phyloP scores from a whole-genome alignment of 2,329 filamentous ascomycete species.

The Ascochyta fabae region DNA sequence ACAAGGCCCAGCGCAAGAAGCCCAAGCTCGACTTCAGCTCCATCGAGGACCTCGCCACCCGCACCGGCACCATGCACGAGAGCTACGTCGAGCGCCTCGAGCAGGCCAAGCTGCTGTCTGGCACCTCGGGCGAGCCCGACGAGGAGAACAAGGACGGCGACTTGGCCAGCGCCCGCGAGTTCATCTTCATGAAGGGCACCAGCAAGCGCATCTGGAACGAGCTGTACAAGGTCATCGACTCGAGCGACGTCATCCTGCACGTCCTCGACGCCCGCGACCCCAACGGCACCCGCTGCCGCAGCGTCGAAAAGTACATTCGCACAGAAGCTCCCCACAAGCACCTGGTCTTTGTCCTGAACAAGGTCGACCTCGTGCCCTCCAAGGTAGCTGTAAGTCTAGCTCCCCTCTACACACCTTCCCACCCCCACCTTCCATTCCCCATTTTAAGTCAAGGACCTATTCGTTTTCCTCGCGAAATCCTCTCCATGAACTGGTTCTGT shows the following conservation, averaged over 20 bases:
- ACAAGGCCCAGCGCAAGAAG: slow-evolving; percentile 89
- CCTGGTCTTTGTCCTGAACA: slow-evolving; percentile 86
- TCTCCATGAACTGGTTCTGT: slow-evolving; percentile 85
- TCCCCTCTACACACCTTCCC: slow-evolving; percentile 7
- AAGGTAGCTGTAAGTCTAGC: slow-evolving; percentile 84
- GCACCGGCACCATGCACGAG: slow-evolving; percentile 81
- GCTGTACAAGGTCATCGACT: slow-evolving; percentile 93
- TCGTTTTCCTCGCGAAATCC: slow-evolving; percentile 54
- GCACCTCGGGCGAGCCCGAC: slow-evolving; percentile 66
- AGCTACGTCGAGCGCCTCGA: slow-evolving; percentile 81
- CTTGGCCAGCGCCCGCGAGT: slow-evolving; percentile 58
- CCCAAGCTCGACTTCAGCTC: slow-evolving; percentile 86
- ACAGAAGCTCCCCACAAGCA: slow-evolving; percentile 97
- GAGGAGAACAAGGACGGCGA: slow-evolving; percentile 54
- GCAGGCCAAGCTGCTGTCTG: slow-evolving; percentile 77
- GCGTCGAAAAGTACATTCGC: slow-evolving; percentile 89
- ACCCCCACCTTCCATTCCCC: slow-evolving; percentile 66
- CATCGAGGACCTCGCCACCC: slow-evolving; percentile 80
- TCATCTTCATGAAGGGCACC: slow-evolving; percentile 93
- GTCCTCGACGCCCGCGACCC: slow-evolving; percentile 41
- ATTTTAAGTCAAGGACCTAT: slow-evolving; percentile 90
- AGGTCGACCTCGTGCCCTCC: slow-evolving; percentile 91
- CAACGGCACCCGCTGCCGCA: slow-evolving; percentile 81
- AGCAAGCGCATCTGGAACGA: slow-evolving; percentile 88
- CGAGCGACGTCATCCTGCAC: slow-evolving; percentile 90